phyloP scores from a whole-genome alignment of 2,329 filamentous ascomycete genomes.

The Pezicula radicicola region DNA sequence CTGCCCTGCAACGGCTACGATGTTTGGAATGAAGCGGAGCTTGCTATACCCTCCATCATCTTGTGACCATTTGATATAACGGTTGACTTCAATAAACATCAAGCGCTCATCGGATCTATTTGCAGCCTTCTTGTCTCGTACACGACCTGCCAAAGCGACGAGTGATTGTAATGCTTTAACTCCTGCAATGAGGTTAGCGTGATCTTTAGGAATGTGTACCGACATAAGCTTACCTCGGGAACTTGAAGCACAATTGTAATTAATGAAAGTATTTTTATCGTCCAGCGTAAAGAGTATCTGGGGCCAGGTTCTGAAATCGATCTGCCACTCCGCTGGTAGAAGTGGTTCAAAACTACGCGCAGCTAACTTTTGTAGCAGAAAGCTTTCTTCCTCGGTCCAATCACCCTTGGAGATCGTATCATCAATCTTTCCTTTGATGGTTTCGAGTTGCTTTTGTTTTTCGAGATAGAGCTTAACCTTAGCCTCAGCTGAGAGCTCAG shows the following conservation, averaged over 20 bases:
- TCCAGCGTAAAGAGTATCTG: conserved; percentile 21
- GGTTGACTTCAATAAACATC: conserved; percentile 24
- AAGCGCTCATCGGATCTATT: conserved; percentile 17
- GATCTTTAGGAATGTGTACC: neutral
- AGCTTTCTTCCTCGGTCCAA: conserved; percentile 27
- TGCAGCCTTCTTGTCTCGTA: conserved; percentile 15
- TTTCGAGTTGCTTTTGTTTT: conserved; percentile 22
- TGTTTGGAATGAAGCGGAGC: conserved; percentile 26
- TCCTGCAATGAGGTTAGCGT: neutral
- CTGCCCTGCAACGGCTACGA: conserved; percentile 15
- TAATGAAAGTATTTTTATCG: conserved; percentile 22
- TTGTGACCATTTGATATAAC: conserved; percentile 30
- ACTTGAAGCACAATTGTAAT: conserved; percentile 16
- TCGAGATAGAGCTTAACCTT: conserved; percentile 27
- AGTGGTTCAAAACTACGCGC: conserved; percentile 27
- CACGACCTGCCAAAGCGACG: conserved; percentile 21
- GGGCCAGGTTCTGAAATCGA: conserved; percentile 28
- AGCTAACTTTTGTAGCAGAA: conserved; percentile 24
- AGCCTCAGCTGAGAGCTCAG: conserved; percentile 11
- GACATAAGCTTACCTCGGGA: conserved; percentile 17
- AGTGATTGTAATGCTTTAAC: conserved; percentile 24
- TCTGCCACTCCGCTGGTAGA: conserved; percentile 22
- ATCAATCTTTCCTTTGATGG: conserved; percentile 18
- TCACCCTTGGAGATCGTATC: conserved; percentile 18
- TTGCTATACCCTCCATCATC: conserved; percentile 27